phyloP scores from a whole-genome alignment of 106 monocot species.

The Chionographis japonica region DNA sequence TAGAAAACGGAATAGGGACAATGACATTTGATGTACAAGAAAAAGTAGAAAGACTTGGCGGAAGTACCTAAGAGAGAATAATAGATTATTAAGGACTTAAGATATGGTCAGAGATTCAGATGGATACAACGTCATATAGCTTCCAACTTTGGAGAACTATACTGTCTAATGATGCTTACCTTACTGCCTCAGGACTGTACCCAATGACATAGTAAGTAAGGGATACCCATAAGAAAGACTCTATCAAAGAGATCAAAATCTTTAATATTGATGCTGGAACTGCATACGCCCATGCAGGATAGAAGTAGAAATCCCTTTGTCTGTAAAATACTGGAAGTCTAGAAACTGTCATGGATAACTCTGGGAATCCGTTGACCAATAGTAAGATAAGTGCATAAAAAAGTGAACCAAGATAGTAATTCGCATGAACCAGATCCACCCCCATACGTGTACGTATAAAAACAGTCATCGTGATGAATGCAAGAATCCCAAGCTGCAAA shows the following conservation, averaged over 20 bases:
- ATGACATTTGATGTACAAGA: conserved; percentile 50
- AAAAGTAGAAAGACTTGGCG: conserved; percentile 64
- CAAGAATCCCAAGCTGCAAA: conserved; percentile 45
- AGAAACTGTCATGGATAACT: conserved; percentile 51
- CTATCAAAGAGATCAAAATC: conserved; percentile 64
- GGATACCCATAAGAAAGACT: conserved; percentile 59
- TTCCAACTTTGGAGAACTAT: neutral
- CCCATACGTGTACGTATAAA: conserved; percentile 53
- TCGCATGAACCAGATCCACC: conserved; percentile 51
- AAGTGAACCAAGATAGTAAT: conserved; percentile 59
- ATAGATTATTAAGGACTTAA: neutral
- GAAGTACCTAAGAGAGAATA: conserved; percentile 47
- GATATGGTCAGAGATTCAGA: neutral
- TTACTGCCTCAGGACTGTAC: conserved; percentile 55
- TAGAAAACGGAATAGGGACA: conserved; percentile 49
- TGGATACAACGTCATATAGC: no score
- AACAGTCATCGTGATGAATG: conserved; percentile 47
- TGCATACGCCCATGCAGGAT: conserved; percentile 88
- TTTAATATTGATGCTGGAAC: conserved; percentile 60
- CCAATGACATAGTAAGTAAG: conserved; percentile 75
- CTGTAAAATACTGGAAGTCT: conserved; percentile 79
- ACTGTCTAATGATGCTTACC: conserved; percentile 19
- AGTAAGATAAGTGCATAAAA: conserved; percentile 47
- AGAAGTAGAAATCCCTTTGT: conserved; percentile 80
- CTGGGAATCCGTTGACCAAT: conserved; percentile 66